These are phyloP conservation scores for Amoebophrya sp. DNA, from an alignment of 169 alveolate species.

Conservation along the genomic window DNA sequence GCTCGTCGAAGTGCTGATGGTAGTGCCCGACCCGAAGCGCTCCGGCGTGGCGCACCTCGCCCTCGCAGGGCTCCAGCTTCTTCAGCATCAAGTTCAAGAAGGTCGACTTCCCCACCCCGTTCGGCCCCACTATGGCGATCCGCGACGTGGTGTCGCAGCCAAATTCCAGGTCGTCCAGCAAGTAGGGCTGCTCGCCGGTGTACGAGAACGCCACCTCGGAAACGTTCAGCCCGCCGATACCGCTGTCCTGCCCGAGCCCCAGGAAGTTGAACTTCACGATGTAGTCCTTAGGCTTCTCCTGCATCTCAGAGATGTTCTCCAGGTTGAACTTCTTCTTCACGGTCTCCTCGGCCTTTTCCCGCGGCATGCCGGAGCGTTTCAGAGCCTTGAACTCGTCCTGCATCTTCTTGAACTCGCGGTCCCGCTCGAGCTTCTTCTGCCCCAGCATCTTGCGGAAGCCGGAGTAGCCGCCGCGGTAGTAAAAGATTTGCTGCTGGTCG, in stretches of 20 bases:
- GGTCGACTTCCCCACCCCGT: slow-evolving; percentile 95
- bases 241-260: slow-evolving; percentile 30
- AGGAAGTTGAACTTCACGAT: slow-evolving; percentile 28
- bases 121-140: slow-evolving; percentile 89
- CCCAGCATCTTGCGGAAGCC: slow-evolving; percentile 24
- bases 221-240: slow-evolving; percentile 28
- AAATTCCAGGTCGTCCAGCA: slow-evolving; percentile 34
- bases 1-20: slow-evolving; percentile 87
- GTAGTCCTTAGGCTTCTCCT: slow-evolving; percentile 31
- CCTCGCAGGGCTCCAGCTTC: slow-evolving; percentile 66
- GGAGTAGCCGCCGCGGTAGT: slow-evolving; percentile 34
- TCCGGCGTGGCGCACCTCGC: slow-evolving; percentile 72
- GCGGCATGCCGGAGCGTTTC: slow-evolving; percentile 22
- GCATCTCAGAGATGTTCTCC: not conserved
- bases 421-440: slow-evolving; percentile 23
- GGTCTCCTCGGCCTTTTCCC: slow-evolving; percentile 25
- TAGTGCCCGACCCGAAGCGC: slow-evolving; percentile 79
- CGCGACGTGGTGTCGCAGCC: slow-evolving; percentile 58
- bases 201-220: slow-evolving; percentile 32
- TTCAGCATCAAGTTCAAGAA: slow-evolving; percentile 76
- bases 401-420: slow-evolving; percentile 27
- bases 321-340: slow-evolving; percentile 19
- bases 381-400: slow-evolving; percentile 34
- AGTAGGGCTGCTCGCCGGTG: slow-evolving; percentile 37
- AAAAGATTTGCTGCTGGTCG: slow-evolving; percentile 17